Evolutionary conservation across 2,329 filamentous ascomycete genomes (phyloP).

Genomic region (Tolypocladium nubicola): DNA sequence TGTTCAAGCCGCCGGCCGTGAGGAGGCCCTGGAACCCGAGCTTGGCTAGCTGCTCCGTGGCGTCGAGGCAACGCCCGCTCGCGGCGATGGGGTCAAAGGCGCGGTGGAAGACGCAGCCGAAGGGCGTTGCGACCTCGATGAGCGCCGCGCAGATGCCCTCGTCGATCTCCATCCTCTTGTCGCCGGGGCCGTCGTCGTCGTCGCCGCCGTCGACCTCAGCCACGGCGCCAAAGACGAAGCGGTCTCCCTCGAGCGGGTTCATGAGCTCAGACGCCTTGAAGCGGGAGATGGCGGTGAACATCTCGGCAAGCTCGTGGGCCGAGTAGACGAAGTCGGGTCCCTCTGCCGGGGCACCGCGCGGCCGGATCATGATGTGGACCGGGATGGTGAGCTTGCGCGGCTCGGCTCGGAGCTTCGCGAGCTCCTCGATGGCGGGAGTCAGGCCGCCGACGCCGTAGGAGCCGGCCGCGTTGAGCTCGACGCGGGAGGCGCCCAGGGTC

Average conservation of each 20-base stretch:
- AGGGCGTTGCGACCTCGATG: slow-evolving; percentile 28
- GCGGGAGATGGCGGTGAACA: slow-evolving; percentile 27
- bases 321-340: slow-evolving; percentile 38
- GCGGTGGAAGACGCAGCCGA: slow-evolving; percentile 41
- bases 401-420: slow-evolving; percentile 17
- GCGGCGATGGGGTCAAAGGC: slow-evolving; percentile 40
- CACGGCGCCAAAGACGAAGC: slow-evolving; percentile 46
- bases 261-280: slow-evolving; percentile 29
- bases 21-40: slow-evolving; percentile 41
- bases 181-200: neutral
- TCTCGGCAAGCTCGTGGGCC: slow-evolving; percentile 28
- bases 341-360: slow-evolving; percentile 17
- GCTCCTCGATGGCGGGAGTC: slow-evolving; percentile 34
- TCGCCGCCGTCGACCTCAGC: slow-evolving; percentile 2
- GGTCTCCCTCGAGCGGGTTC: slow-evolving; percentile 32
- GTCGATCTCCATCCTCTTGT: slow-evolving; percentile 24
- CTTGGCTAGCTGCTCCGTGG: slow-evolving; percentile 21
- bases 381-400: slow-evolving; percentile 20
- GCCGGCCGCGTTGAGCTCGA: slow-evolving; percentile 42
- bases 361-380: slow-evolving; percentile 45
- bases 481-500: slow-evolving; percentile 32
- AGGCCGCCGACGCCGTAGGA: slow-evolving; percentile 42
- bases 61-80: slow-evolving; percentile 7
- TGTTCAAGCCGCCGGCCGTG: slow-evolving; percentile 39
- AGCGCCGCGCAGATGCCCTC: slow-evolving; percentile 26